Base-by-base conservation (phyloP, 108 stramenopile genomes). In the Chaetoceros muelleri region DNA sequence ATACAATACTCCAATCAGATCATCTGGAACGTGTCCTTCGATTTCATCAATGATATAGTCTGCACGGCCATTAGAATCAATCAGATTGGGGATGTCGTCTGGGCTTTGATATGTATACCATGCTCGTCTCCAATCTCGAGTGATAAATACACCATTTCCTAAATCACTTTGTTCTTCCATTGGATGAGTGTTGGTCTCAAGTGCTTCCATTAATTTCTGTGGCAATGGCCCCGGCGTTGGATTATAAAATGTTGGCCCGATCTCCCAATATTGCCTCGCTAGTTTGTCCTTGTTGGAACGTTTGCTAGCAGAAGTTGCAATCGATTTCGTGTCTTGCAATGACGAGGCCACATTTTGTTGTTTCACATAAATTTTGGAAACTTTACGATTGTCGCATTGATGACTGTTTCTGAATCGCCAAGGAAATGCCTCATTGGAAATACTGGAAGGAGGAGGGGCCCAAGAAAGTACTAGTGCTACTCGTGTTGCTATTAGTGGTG, bases 41-140 rank as follows among this genome's bases (percentile, higher is more conserved):
- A 81, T 61, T 2, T 69, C 68, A 2, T 69, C 68, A 49, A 72
- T 70, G 18, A 55, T 60, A 44, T 81, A 81, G 2, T 76, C 68
- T 0, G 75, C 75, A 55, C 66, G 59, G 1, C 79, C 79, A 13
- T 34, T 23, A 1, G 69, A 55, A 63, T 75, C 75, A n/a, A 81
- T 71, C 2, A 76, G 49, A 26, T 46, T 30, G 16, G 70, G 63
- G 48, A 62, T 20, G 17, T 45, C 48, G 3, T 55, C 50, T 8
- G 69, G 69, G 3, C 56, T 57, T 48, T 70, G 52, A 40, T 81
- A 81, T 10, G 69, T 74, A 31, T 65, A 53, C 79, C 79, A 81
- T 23, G 72, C 74, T 31, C 58, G 44, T 30, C 79, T 40, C 79
- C 79, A 81, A 64, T 81, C 79, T 2, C 26, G 5, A 16, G 55